Percentiles rank a stretch among this genome's conserved stretches.
Evolutionary conservation across 2,329 filamentous ascomycete species (phyloP).

Genomic region (Venturia aucupariae): DNA sequence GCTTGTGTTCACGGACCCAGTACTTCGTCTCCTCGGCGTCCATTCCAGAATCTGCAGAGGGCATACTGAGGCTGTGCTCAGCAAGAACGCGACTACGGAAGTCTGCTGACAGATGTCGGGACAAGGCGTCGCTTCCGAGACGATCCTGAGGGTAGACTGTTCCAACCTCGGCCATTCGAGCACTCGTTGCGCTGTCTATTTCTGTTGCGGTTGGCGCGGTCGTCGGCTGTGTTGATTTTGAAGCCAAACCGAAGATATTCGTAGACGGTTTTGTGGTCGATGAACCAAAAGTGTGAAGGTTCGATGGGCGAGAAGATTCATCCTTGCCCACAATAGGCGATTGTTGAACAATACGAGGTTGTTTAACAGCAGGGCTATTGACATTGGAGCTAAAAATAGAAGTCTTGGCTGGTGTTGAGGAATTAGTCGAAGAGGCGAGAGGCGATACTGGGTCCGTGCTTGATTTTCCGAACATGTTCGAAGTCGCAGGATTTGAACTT

Average conservation of each 20-base stretch:
- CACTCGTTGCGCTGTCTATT: not conserved
- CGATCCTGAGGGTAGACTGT: not conserved
- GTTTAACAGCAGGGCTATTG: not conserved
- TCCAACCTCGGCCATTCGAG: not conserved
- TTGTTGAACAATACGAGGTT: not conserved
- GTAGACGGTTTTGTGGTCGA: not conserved
- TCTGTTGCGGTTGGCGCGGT: not conserved
- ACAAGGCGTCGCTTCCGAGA: not conserved
- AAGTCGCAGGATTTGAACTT: not conserved
- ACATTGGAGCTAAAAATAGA: not conserved
- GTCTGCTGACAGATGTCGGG: not conserved
- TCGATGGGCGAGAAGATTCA: not conserved
- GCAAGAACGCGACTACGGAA: not conserved
- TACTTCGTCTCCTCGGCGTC: conserved; percentile 4
- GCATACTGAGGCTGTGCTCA: not conserved
- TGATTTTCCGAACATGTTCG: not conserved
- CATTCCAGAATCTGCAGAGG: not conserved
- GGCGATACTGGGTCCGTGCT: not conserved
- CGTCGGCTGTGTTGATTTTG: not conserved
- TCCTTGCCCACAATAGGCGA: not conserved
- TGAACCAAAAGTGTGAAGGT: not conserved
- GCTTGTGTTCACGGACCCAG: not conserved
- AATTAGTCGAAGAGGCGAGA: not conserved
- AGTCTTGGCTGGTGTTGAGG: not conserved
- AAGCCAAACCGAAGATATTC: not conserved